Conservation (phyloP, 73 alveolate species). For the Urostyla sp. region DNA sequence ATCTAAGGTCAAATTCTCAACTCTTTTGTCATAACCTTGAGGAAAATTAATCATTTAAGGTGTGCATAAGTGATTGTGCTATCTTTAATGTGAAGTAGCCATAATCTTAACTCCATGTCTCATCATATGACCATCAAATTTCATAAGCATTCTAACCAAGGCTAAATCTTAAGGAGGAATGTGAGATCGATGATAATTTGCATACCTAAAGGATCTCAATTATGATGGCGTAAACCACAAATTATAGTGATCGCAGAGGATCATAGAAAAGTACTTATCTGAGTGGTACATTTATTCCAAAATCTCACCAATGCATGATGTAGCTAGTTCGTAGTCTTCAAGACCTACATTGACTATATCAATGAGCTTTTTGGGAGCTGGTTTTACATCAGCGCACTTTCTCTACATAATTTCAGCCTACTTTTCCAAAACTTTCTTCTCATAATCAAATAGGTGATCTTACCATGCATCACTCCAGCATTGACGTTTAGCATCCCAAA, state of each 20-base stretch:
- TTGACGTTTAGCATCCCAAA: conserved; percentile 72
- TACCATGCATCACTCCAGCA: conserved; percentile 80
- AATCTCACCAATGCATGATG: conserved; percentile 79
- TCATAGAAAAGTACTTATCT: conserved; percentile 64
- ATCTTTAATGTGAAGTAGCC: conserved; percentile 67
- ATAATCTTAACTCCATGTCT: conserved; percentile 79
- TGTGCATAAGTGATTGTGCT: conserved; percentile 61
- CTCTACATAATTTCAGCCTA: conserved; percentile 58
- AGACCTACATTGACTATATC: conserved; percentile 83
- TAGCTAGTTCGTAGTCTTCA: conserved; percentile 71
- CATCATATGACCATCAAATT: conserved; percentile 84
- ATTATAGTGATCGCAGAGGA: conserved; percentile 78
- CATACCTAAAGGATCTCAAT: conserved; percentile 79
- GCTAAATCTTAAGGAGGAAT: conserved; percentile 87
- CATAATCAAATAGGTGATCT: conserved; percentile 67
- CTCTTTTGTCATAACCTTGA: conserved; percentile 66
- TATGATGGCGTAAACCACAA: conserved; percentile 77
- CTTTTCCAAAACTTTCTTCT: conserved; percentile 61
- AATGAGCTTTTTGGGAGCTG: conserved; percentile 70
- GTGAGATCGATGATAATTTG: conserved; percentile 57
- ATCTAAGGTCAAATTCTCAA: conserved; percentile 71
- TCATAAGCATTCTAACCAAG: conserved; percentile 77
- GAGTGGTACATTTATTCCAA: conserved; percentile 74
- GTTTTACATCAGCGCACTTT: conserved; percentile 63
- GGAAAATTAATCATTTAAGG: conserved; percentile 81